Percentiles rank a stretch among this genome's conserved stretches.
These are phyloP conservation scores for Fragilaria crotonensis DNA, from an alignment of 108 stramenopile genomes.

Conservation along the genomic window DNA sequence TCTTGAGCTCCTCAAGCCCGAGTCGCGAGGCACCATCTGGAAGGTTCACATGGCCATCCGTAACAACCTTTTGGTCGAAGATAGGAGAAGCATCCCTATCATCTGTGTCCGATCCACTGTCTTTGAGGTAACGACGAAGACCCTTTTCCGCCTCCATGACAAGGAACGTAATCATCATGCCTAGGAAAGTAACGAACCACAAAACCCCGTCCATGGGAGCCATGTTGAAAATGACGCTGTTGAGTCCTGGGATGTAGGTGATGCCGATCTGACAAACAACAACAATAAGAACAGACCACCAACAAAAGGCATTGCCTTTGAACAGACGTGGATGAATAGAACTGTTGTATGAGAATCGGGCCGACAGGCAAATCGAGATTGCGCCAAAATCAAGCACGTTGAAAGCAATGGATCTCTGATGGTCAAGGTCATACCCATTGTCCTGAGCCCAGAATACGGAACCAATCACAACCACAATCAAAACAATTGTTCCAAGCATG, in stretches of 20 bases:
- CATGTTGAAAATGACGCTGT: slow-evolving; percentile 67
- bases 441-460: slow-evolving; percentile 32
- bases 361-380: slow-evolving; percentile 60
- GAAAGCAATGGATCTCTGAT: slow-evolving; percentile 49
- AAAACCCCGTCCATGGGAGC: slow-evolving; percentile 54
- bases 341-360: slow-evolving; percentile 63
- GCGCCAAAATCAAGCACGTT: slow-evolving; percentile 77
- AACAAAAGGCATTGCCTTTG: slow-evolving; percentile 41
- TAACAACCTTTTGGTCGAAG: neutral
- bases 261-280: slow-evolving; percentile 47
- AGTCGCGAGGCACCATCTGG: neutral
- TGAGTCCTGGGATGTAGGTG: slow-evolving; percentile 75
- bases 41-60: neutral
- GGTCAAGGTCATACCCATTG: slow-evolving; percentile 8
- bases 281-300: slow-evolving; percentile 47
- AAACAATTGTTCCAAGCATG: slow-evolving; percentile 45
- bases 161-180: slow-evolving; percentile 49
- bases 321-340: slow-evolving; percentile 62
- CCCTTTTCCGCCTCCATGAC: slow-evolving; percentile 80
- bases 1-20: neutral
- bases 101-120: slow-evolving; percentile 59
- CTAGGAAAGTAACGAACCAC: slow-evolving; percentile 45
- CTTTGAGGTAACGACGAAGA: slow-evolving; percentile 53
- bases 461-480: slow-evolving; percentile 51
- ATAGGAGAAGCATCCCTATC: slow-evolving; percentile 23